Base-by-base conservation (phyloP, 768 basidiomycete species). In the Boletus coccyginus region DNA sequence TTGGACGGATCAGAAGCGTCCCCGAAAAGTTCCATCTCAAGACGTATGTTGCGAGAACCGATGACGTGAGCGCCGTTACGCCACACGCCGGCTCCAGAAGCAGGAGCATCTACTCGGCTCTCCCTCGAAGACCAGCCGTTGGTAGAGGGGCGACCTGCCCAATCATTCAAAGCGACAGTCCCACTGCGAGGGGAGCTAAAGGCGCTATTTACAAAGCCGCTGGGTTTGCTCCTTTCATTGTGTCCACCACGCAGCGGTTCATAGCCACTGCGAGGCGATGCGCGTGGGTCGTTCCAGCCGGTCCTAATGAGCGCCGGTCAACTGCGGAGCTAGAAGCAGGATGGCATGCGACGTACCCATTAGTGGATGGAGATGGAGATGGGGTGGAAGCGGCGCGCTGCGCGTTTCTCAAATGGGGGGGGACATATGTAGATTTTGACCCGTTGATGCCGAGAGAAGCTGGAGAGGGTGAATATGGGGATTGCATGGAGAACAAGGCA, bases 11-110 rank as follows among this genome's bases (percentile, higher is more conserved):
- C 96, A 45, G 82, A 78, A 40, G 81, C 80, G 60, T 96, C 94
- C 52, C 97, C 97, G 65, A 88, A 99, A 39, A 99, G 88, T 69
- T 98, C 95, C 76, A 93, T 94, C 78, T 99, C 97, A 64, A 95
- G 80, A 63, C 94, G 87, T 69, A 77, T 75, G 78, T 95, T 97
- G 66, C 88, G 86, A 19, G 78, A 76, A 44, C 94, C 97, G n/a
- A 86, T 76, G 56, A 92, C 73, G 70, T 99, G 97, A 64, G 83
- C 80, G 64, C 90, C 94, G 60, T 97, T 92, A 69, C 82, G 88
- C 97, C 97, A 99, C 36, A 72, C 73, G 45, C 97, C 96, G 4
- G 46, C 53, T 14, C 70, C 70, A 48, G 81, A 78, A 44, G 77
- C 74, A 55, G 76, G 73, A 54, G 72, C 65, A 49, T 71, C 70